Evolutionary conservation across 495 filamentous ascomycete genomes (phyloP).

Genomic region (Lophiostoma macrostomum): DNA sequence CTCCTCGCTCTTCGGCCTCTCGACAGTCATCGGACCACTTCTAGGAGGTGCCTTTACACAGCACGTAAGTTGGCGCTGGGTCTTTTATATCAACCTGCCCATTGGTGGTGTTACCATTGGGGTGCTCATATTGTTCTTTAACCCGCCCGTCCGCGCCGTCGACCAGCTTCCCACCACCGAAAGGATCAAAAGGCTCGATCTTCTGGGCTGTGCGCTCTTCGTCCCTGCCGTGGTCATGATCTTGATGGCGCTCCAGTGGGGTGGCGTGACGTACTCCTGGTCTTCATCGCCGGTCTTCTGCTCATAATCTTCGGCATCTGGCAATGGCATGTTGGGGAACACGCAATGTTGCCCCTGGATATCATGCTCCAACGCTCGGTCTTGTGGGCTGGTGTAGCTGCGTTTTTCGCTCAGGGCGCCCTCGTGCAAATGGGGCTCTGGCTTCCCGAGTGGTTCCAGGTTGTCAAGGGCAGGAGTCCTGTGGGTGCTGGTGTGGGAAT

Average conservation of each 20-base stretch:
- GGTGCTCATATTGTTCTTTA: constrained; percentile 56
- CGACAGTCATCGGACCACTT: constrained; percentile 60
- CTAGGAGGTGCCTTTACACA: constrained; percentile 69
- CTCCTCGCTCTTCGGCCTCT: constrained; percentile 74
- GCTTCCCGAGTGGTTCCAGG: constrained; percentile 32
- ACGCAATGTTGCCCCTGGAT: constrained; percentile 72
- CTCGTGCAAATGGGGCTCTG: constrained; percentile 53
- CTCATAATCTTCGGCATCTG: constrained; percentile 64
- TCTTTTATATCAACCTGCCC: constrained; percentile 72
- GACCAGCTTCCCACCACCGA: constrained; percentile 32
- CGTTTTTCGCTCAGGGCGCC: constrained; percentile 57
- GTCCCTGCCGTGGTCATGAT: constrained; percentile 70
- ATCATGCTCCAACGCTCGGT: constrained; percentile 71
- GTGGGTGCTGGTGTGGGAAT: constrained; percentile 15
- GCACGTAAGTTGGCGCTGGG: constrained; percentile 61
- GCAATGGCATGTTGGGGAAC: constrained; percentile 60
- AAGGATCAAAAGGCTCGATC: constrained; percentile 62
- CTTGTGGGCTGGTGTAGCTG: constrained; percentile 52
- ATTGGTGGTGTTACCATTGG: constrained; percentile 54
- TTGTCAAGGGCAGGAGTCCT: constrained; percentile 18
- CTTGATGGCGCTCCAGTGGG: constrained; percentile 82
- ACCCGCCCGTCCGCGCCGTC: constrained; percentile 38
- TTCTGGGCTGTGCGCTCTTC: constrained; percentile 63
- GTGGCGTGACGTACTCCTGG: constrained; percentile 70
- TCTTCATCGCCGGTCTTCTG: constrained; percentile 60